Base-by-base conservation (phyloP, 345 rosid species). In the Cardamine resedifolia region DNA sequence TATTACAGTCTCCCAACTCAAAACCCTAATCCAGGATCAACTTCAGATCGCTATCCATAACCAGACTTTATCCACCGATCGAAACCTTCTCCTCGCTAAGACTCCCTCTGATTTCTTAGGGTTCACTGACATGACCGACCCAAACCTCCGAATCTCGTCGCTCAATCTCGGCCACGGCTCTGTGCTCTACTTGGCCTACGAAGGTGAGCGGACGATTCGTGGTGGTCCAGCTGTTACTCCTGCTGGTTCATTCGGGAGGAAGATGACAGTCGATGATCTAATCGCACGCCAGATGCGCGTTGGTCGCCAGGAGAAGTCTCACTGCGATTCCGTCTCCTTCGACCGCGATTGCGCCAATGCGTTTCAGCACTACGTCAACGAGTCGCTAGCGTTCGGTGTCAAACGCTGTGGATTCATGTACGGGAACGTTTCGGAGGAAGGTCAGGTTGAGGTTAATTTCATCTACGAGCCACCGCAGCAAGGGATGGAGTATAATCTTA, bases 371-470 rank as follows among this genome's bases (percentile, higher is more conserved):
- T 89, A 84, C 67, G 88, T 94, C 18, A 91, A 88, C 44, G 95
- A 91, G 48, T 74, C 85, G 2, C 84, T 93, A 2, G 96, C 91
- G 6, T 93, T 93, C 55, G 96, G 89, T 0, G 85, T 83, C 11
- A 94, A 91, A 76, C 85, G 98, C 7, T 96, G 97, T 2, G 98
- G 98, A 7, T 89, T 91, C 71, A 88, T 94, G 95, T 94, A 89
- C 67, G 98, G 96, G 0, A 84, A 75, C n/a, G 91, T 94, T 20
- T 75, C 86, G 0, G 96, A 89, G 49, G 91, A 83, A 4, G 97
- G 94, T 41, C 74, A 79, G 55, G 93, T 94, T 2, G 88, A 89
- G 81, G 97, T 94, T 19, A 73, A 89, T 80, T 89, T 86, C 85
- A 88, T 94, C 63, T 94, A 91, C 72, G 97, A 94, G 89, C 97